phyloP scores from a whole-genome alignment of 352 stramenopile species.

The Phytophthora sp. region DNA sequence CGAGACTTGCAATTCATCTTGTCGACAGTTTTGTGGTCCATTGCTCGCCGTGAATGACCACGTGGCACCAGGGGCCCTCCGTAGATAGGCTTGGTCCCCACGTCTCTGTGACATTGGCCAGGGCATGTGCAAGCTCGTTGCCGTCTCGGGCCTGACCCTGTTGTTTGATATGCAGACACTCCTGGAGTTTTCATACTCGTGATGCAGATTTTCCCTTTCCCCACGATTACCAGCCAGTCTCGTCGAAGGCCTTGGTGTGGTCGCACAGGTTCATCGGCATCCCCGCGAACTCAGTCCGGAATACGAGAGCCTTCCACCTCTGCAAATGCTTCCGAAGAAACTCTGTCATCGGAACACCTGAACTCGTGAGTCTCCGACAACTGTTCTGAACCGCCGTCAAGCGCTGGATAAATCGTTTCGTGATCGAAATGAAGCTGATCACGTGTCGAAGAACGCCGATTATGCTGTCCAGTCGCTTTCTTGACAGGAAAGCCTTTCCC shows the following conservation, averaged over 20 bases:
- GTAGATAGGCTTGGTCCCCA: neutral
- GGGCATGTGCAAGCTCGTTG: neutral
- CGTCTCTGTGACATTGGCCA: neutral
- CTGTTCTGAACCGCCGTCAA: neutral
- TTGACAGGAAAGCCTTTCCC: neutral
- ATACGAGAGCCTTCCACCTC: neutral
- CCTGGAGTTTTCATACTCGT: neutral
- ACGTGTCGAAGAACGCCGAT: neutral
- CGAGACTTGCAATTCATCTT: slow-evolving; percentile 1
- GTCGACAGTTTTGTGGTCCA: neutral
- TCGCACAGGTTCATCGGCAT: slow-evolving; percentile 7
- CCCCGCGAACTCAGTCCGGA: neutral
- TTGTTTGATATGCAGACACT: neutral
- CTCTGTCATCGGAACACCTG: neutral
- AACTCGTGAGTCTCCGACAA: too few species aligned
- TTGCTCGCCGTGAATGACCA: neutral
- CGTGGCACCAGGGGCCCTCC: neutral
- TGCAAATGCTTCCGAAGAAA: neutral
- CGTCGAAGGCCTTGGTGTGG: neutral
- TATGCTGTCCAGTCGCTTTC: neutral
- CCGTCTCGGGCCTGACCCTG: neutral
- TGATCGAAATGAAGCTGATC: neutral
- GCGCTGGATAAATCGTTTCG: neutral
- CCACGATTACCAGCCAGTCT: neutral
- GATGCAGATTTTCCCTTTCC: neutral